Conservation (phyloP, 768 basidiomycete genomes). For the Trametes cubensis region DNA sequence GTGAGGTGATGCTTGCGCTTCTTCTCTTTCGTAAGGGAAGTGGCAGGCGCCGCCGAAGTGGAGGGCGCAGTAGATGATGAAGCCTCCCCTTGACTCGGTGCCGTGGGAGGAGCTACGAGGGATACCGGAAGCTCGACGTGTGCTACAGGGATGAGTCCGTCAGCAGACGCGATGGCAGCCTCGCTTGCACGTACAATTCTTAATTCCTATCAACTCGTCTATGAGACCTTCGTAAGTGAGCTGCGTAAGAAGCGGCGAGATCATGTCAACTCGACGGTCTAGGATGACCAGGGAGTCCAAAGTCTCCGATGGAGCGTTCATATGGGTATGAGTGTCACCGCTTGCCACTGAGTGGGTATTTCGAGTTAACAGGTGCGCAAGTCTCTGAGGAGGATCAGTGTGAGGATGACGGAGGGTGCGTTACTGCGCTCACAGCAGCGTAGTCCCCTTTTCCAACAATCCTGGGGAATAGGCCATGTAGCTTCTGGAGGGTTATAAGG, state of each 20-base stretch:
- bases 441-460: constrained; percentile 93
- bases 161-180: constrained; percentile 11
- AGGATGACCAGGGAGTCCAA: constrained; percentile 88
- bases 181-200: constrained; percentile 66
- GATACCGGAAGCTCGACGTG: constrained; percentile 81
- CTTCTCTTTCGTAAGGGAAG: constrained; percentile 68
- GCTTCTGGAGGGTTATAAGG: constrained; percentile 76
- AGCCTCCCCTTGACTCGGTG: constrained; percentile 35
- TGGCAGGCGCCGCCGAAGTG: constrained; percentile 44
- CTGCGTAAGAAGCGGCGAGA: constrained; percentile 93
- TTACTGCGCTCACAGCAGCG: constrained; percentile 57
- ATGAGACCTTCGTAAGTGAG: constrained; percentile 95
- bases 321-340: constrained; percentile 41
- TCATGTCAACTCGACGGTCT: constrained; percentile 91
- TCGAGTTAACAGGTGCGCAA: constrained; percentile 71
- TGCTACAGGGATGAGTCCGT: constrained; percentile 44
- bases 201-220: constrained; percentile 89
- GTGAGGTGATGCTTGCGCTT: constrained; percentile 90
- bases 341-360: constrained; percentile 50
- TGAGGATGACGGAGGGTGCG: background rate
- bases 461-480: constrained; percentile 89
- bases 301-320: constrained; percentile 51
- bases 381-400: constrained; percentile 51
- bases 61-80: constrained; percentile 34
- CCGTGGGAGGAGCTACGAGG: constrained; percentile 59